Conservation (phyloP, 192 early-diverging fungal species). For the Rhizophagus clarus region DNA sequence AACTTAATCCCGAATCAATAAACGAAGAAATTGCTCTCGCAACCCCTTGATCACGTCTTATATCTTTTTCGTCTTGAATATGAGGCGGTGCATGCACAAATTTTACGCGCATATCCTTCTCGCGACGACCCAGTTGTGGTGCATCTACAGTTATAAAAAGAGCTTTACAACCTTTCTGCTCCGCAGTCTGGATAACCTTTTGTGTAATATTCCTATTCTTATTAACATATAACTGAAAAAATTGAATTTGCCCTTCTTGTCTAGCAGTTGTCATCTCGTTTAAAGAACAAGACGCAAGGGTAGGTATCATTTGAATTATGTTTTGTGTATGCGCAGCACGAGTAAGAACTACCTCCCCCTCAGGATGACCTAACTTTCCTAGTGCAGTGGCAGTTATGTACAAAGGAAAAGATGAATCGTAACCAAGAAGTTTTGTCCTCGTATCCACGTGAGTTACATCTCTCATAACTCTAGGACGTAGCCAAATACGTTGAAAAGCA, state of each 20-base stretch:
- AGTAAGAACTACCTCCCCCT: constrained; percentile 73
- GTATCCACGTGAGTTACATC: constrained; percentile 70
- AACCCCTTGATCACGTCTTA: constrained; percentile 60
- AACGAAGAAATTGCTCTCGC: constrained; percentile 72
- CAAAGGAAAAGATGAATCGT: constrained; percentile 61
- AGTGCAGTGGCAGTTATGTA: constrained; percentile 81
- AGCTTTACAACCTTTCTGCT: constrained; percentile 72
- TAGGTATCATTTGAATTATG: constrained; percentile 80
- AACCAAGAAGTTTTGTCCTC: constrained; percentile 64
- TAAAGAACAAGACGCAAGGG: constrained; percentile 68
- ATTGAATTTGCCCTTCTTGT: constrained; percentile 47
- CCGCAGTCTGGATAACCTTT: constrained; percentile 69
- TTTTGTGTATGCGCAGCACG: constrained; percentile 45
- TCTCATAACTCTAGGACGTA: constrained; percentile 73
- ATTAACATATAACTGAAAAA: constrained; percentile 89
- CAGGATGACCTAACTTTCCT: constrained; percentile 68
- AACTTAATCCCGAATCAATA: constrained; percentile 84
- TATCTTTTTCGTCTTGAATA: constrained; percentile 36
- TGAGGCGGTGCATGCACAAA: constrained; percentile 48
- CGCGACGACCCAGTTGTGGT: constrained; percentile 68
- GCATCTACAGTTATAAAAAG: constrained; percentile 87
- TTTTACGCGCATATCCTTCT: constrained; percentile 84
- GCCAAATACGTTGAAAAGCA: constrained; percentile 73
- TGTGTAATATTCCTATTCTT: constrained; percentile 65
- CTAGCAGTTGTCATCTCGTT: constrained; percentile 67